Base-by-base conservation (phyloP, 768 basidiomycete genomes). In the Termitomyces sp. region DNA sequence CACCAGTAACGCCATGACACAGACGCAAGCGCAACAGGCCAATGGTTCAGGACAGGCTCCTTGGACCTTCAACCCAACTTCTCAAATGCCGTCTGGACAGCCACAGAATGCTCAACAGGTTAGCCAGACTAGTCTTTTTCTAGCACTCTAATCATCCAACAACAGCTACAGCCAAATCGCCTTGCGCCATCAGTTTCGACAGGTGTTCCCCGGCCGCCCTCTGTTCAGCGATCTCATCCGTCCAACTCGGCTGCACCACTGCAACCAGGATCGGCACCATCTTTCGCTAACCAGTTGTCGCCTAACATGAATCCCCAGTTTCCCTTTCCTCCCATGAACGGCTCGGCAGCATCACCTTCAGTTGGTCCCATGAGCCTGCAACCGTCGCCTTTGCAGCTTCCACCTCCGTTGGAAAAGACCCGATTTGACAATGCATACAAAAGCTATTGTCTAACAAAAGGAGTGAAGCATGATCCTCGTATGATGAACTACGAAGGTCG, bases 341-440 rank as follows among this genome's bases (percentile, higher is more conserved):
- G 53, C 11, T 42, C 42, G 23, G 35, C 57, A 22, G 47, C 60
- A 27, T 50, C 56, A 27, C 60, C 67, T 22, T 42, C 57, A 31
- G 41, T 38, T 27, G 56, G 52, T 11, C 53, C 50, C 3, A 35
- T 48, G 3, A 45, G 40, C 7, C 29, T 49, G 41, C 60, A 61
- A 31, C 16, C 57, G 15, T 46, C 58, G 5, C 40, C 40, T 20
- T 57, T 56, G 39, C 63, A 54, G 47, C 55, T 53, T 11, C 65
- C 72, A 51, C 76, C 72, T 3, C 76, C 79, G 18, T 60, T 84
- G 36, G 80, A 83, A 16, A 83, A 80, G 54, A 41, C 46, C 7
- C 73, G 73, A 20, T 89, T 90, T 59, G 79, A 85, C 1, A 60
- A 56, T 3, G 73, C 77, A 15, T 85, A 80, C 62, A 74, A 74